A percentile compares a stretch with the other conserved stretches of the same genome.
phyloP scores from a whole-genome alignment of 2,329 filamentous ascomycete genomes.

The Pyricularia grisea region DNA sequence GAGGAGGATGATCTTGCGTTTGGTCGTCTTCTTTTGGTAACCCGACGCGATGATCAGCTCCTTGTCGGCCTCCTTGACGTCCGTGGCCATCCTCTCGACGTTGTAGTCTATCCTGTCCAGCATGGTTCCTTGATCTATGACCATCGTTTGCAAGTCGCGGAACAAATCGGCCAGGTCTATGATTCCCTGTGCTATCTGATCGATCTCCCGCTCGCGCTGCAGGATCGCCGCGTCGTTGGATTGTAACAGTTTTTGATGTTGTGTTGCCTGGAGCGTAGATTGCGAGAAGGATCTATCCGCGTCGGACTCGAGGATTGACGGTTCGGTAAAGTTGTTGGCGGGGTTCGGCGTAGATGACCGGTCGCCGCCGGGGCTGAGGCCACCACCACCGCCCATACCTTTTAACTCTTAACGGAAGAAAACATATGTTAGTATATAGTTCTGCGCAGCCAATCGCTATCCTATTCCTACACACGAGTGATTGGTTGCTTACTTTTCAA shows the following conservation, averaged over 20 bases:
- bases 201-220: slow-evolving; percentile 92
- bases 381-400: slow-evolving; percentile 46
- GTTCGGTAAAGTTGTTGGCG: slow-evolving; percentile 59
- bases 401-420: slow-evolving; percentile 54
- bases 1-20: slow-evolving; percentile 88
- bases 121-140: slow-evolving; percentile 85
- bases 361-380: slow-evolving; percentile 37
- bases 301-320: slow-evolving; percentile 86
- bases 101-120: slow-evolving; percentile 97
- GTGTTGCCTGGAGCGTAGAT: slow-evolving; percentile 73
- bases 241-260: slow-evolving; percentile 55
- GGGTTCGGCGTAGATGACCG: slow-evolving; percentile 39
- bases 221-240: slow-evolving; percentile 78
- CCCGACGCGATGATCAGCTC: slow-evolving; percentile 82
- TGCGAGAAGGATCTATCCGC: slow-evolving; percentile 89
- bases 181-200: slow-evolving; percentile 95
- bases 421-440: neutral
- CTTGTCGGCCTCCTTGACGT: slow-evolving; percentile 87
- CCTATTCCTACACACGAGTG: neutral
- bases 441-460: neutral
- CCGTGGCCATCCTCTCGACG: slow-evolving; percentile 86
- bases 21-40: slow-evolving; percentile 82
- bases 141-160: slow-evolving; percentile 91
- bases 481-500: slow-evolving; percentile 63
- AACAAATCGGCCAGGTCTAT: slow-evolving; percentile 96